Evolutionary conservation across 2,329 filamentous ascomycete species (phyloP).

Genomic region (Apiospora pterosperma): DNA sequence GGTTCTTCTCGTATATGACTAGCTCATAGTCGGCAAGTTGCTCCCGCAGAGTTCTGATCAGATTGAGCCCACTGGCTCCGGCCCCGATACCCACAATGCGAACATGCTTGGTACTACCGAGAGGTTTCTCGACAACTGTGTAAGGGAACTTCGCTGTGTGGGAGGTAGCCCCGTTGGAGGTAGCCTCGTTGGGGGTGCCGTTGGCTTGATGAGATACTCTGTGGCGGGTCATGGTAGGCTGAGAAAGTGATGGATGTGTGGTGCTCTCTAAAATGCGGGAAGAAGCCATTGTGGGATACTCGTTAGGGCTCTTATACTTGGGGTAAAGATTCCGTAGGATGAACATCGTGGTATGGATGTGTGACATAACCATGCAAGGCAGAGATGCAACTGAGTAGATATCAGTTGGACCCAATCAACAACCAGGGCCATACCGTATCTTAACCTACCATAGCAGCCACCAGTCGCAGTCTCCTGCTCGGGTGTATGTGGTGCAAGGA

Average conservation of each 20-base stretch:
- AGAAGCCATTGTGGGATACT: not conserved
- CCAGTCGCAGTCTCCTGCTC: not conserved
- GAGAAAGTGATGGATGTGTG: constrained; percentile 1
- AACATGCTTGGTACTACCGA: constrained; percentile 36
- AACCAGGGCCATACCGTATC: constrained; percentile 16
- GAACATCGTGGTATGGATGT: not conserved
- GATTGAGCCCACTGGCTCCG: constrained; percentile 41
- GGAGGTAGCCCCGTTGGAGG: constrained; percentile 4
- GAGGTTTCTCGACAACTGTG: constrained; percentile 31
- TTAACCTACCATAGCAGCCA: constrained; percentile 11
- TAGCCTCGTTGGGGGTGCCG: constrained; percentile 13
- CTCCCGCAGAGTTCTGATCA: constrained; percentile 41
- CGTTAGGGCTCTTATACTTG: not conserved
- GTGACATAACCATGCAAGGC: not conserved
- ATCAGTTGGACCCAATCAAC: not conserved
- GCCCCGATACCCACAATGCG: constrained; percentile 43
- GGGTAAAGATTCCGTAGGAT: not conserved
- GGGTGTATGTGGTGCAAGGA: not conserved
- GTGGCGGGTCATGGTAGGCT: constrained; percentile 24
- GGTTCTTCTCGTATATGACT: constrained; percentile 54
- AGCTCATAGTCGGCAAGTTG: constrained; percentile 40
- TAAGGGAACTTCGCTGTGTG: constrained; percentile 22
- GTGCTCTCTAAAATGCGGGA: not conserved
- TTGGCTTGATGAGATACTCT: constrained; percentile 14
- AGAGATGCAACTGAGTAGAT: not conserved